Evolutionary conservation across 202 grass and related monocot species (phyloP).

Genomic region (Schoenoplectus tabernaemontani): DNA sequence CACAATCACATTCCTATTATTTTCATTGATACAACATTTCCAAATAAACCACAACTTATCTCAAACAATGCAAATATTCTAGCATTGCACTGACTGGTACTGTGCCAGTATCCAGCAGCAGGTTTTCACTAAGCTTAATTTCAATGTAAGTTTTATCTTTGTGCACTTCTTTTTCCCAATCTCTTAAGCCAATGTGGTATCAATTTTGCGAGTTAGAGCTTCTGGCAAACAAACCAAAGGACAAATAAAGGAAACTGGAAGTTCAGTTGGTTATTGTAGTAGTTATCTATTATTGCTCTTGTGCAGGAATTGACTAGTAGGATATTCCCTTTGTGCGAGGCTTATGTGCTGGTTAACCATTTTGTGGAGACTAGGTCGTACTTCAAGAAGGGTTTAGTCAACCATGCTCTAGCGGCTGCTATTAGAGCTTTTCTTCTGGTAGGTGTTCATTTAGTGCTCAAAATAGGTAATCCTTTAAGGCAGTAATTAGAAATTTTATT

Average conservation of each 20-base stretch:
- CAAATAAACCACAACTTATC: background rate
- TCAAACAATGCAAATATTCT: background rate
- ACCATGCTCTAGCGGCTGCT: constrained; percentile 85
- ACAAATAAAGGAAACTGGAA: background rate
- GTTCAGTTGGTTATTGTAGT: background rate
- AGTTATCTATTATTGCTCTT: constrained; percentile 1
- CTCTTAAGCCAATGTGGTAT: background rate
- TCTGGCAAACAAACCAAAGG: background rate
- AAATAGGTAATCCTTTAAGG: background rate
- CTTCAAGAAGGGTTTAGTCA: constrained; percentile 79
- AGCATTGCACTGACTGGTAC: background rate
- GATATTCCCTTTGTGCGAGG: constrained; percentile 83
- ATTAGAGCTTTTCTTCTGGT: constrained; percentile 85
- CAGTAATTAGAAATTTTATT: constrained; percentile 14
- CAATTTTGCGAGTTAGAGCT: background rate
- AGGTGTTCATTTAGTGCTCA: constrained; percentile 15
- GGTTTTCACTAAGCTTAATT: background rate
- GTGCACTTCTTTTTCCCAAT: background rate
- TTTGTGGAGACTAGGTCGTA: constrained; percentile 85
- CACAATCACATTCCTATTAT: background rate
- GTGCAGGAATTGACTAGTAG: constrained; percentile 68
- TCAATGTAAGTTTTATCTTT: background rate
- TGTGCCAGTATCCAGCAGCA: background rate
- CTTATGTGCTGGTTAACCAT: constrained; percentile 77
- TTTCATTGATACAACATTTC: background rate